phyloP scores from a whole-genome alignment of 108 stramenopile species.

The Nannochloropsis gaditana region DNA sequence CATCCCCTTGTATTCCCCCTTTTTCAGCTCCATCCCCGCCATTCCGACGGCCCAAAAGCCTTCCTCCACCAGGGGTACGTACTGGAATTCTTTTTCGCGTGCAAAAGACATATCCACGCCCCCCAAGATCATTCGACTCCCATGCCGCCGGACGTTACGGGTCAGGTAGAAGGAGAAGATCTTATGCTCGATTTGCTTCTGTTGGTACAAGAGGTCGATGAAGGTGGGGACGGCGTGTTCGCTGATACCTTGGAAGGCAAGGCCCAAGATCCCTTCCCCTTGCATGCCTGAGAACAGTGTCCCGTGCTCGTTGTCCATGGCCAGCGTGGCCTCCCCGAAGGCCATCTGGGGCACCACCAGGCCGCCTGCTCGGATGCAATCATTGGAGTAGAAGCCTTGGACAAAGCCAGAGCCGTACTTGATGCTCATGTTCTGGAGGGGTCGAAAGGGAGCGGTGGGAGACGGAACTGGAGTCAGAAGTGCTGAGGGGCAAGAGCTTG shows the following conservation, averaged over 20 bases:
- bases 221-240: neutral
- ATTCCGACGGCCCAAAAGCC: neutral
- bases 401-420: neutral
- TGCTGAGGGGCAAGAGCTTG: too few species aligned
- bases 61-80: neutral
- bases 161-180: neutral
- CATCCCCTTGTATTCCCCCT: neutral
- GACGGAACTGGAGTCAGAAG: too few species aligned
- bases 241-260: neutral
- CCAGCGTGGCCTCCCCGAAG: neutral
- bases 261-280: neutral
- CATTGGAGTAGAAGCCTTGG: neutral
- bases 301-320: neutral
- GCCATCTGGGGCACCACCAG: neutral
- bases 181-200: constrained; percentile 6
- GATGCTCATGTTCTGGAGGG: neutral
- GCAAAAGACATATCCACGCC: neutral
- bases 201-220: neutral
- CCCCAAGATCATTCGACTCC: constrained; percentile 6
- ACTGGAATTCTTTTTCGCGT: constrained; percentile 1
- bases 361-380: neutral
- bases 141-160: constrained; percentile 4
- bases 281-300: constrained; percentile 11
- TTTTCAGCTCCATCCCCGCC: neutral
- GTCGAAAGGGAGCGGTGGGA: neutral